Conservation (phyloP, 2,329 filamentous ascomycete genomes). For the Exophiala lecanii-corni region DNA sequence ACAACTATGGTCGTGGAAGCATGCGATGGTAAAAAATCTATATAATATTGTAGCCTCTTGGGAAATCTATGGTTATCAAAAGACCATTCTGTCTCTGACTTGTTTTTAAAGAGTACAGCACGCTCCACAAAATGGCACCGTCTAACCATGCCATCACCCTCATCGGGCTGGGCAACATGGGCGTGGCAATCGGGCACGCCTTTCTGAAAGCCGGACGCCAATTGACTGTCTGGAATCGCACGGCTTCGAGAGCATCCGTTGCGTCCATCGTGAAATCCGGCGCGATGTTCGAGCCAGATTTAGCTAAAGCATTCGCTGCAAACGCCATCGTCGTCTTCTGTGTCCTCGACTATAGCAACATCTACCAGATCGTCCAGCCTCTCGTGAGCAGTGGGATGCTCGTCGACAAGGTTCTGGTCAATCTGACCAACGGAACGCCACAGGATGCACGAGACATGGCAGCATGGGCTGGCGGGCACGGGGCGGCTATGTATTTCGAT, state of each 20-base stretch:
- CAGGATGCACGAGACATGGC: not conserved
- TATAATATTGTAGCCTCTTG: too few species aligned
- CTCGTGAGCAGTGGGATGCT: not conserved
- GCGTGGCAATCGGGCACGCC: not conserved
- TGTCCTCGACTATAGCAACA: not conserved
- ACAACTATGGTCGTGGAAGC: too few species aligned
- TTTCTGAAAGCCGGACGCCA: not conserved
- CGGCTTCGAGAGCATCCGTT: not conserved
- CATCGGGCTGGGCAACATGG: not conserved
- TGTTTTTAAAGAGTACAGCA: too few species aligned
- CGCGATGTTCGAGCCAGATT: not conserved
- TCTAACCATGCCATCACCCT: not conserved
- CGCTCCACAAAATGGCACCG: not conserved
- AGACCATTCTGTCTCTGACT: too few species aligned
- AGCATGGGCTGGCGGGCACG: not conserved
- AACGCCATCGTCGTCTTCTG: not conserved
- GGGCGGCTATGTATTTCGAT: not conserved
- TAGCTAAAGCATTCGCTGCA: not conserved
- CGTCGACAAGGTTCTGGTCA: not conserved
- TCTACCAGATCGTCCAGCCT: not conserved
- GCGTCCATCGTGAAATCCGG: not conserved
- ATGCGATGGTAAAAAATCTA: too few species aligned
- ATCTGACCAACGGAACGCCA: slow-evolving; percentile 1
- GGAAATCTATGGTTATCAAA: too few species aligned
- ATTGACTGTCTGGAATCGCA: not conserved